These are phyloP conservation scores for Diplodia mutila DNA, from an alignment of 2,329 filamentous ascomycete species.

Conservation along the genomic window DNA sequence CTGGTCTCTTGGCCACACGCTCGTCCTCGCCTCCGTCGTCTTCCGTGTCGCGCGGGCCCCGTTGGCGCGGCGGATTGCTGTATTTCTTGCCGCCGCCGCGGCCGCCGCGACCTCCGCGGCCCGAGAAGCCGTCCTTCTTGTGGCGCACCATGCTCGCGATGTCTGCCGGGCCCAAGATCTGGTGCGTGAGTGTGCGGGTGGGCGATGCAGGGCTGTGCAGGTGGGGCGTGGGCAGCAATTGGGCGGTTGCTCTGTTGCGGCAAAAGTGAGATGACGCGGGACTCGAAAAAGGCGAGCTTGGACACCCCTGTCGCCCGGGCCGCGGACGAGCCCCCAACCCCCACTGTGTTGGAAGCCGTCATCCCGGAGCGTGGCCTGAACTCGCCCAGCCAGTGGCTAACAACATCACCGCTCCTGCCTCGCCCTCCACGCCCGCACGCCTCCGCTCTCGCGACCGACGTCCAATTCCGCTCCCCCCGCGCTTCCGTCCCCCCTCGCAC, in stretches of 20 bases:
- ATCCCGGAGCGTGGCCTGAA: constrained; percentile 24
- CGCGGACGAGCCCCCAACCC: constrained; percentile 8
- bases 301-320: constrained; percentile 2
- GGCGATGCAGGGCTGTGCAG: neutral
- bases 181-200: neutral
- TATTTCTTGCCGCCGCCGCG: constrained; percentile 66
- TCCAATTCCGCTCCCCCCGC: neutral
- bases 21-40: constrained; percentile 45
- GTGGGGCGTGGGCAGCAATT: neutral
- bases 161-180: neutral
- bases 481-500: neutral
- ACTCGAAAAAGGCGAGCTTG: constrained; percentile 5
- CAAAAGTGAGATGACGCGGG: constrained; percentile 13
- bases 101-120: constrained; percentile 46
- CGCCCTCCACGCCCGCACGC: neutral
- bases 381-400: constrained; percentile 1
- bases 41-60: constrained; percentile 55
- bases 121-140: constrained; percentile 82
- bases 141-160: constrained; percentile 79
- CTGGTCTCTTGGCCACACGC: constrained; percentile 34
- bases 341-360: constrained; percentile 21
- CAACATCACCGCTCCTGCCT: constrained; percentile 12
- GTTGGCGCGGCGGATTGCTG: constrained; percentile 60
- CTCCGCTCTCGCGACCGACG: neutral
- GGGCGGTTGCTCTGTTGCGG: neutral